A percentile compares a stretch with the other conserved stretches of the same genome.
Conservation (phyloP, 2,329 filamentous ascomycete genomes). For the Rugonectria rugulosa region DNA sequence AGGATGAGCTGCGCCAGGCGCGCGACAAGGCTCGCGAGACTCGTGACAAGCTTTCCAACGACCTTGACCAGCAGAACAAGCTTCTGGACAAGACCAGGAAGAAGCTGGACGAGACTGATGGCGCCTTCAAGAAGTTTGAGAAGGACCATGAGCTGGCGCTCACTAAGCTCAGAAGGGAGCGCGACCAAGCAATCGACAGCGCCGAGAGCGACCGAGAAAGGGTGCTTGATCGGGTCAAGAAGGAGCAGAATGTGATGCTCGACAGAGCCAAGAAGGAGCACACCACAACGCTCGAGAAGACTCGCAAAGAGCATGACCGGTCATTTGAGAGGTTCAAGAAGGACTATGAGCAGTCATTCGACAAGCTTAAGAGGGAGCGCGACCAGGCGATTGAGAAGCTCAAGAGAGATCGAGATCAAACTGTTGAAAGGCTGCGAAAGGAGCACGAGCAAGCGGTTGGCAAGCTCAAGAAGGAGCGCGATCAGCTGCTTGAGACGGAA, state of each 20-base stretch:
- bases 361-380: conserved; percentile 35
- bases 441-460: conserved; percentile 31
- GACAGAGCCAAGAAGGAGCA: conserved; percentile 33
- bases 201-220: conserved; percentile 11
- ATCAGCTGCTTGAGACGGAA: conserved; percentile 33
- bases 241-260: conserved; percentile 26
- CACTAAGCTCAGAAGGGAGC: conserved; percentile 31
- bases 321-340: conserved; percentile 29
- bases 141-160: conserved; percentile 30
- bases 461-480: conserved; percentile 35
- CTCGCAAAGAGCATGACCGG: conserved; percentile 14
- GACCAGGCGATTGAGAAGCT: conserved; percentile 21
- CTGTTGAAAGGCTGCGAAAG: conserved; percentile 28
- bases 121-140: conserved; percentile 26
- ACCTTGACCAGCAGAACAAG: conserved; percentile 26
- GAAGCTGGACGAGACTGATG: conserved; percentile 28
- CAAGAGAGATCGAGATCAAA: conserved; percentile 27
- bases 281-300: conserved; percentile 20
- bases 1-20: conserved; percentile 36
- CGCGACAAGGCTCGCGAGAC: conserved; percentile 34
- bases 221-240: conserved; percentile 28
- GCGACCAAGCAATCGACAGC: conserved; percentile 18
- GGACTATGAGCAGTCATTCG: conserved; percentile 21
- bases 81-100: conserved; percentile 22
- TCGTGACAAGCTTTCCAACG: conserved; percentile 31